phyloP scores from a whole-genome alignment of 805 yeast species.

The Candida krabiensis region DNA sequence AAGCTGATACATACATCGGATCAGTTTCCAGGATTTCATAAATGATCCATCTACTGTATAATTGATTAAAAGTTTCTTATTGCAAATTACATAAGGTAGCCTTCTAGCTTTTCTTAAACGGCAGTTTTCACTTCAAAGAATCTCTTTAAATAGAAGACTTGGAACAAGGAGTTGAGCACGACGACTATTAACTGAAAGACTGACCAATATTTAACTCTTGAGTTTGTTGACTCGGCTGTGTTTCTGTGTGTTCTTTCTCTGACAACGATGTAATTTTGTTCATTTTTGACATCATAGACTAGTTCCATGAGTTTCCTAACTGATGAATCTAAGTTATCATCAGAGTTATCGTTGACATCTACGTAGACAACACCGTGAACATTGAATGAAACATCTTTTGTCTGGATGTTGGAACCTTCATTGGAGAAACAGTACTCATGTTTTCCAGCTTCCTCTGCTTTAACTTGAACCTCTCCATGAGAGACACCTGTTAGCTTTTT shows the following conservation, averaged over 20 bases:
- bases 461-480: constrained; percentile 76
- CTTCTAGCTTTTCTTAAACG: too few relatives aligned
- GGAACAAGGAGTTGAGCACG: constrained; percentile 84
- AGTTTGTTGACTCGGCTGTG: constrained; percentile 96
- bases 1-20: too few relatives aligned
- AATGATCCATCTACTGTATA: too few relatives aligned
- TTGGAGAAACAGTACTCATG: constrained; percentile 90
- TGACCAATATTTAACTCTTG: constrained; percentile 98
- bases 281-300: constrained; percentile 86
- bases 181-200: constrained; percentile 87
- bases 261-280: constrained; percentile 87
- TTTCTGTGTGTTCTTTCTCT: constrained; percentile 98
- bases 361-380: constrained; percentile 90
- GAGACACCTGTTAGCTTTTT: constrained; percentile 55
- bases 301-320: constrained; percentile 72
- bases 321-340: constrained; percentile 81
- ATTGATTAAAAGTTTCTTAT: too few relatives aligned
- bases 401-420: constrained; percentile 67
- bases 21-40: too few relatives aligned
- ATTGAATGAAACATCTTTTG: constrained; percentile 92
- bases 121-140: constrained; percentile 94
- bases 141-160: constrained; percentile 88
- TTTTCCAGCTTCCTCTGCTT: constrained; percentile 68
- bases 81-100: too few relatives aligned
- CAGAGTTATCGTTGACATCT: constrained; percentile 64